These are phyloP conservation scores for Colletotrichum nymphaeae DNA, from an alignment of 2,329 filamentous ascomycete species.

Conservation along the genomic window DNA sequence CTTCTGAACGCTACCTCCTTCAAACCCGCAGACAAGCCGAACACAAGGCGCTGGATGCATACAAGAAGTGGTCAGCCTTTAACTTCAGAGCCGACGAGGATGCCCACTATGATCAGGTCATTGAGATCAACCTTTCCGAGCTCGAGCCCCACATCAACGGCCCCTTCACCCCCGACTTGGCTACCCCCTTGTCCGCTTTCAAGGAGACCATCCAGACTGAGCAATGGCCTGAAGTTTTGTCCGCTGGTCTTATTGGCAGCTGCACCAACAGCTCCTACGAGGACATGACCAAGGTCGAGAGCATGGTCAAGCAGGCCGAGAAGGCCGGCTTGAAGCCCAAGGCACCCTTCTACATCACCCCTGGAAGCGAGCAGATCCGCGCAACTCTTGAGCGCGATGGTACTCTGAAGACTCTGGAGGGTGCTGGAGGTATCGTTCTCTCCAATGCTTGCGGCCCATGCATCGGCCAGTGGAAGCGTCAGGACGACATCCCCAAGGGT, in stretches of 20 bases:
- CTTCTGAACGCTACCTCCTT: slow-evolving; percentile 86
- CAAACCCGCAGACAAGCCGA: slow-evolving; percentile 77
- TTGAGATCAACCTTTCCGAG: slow-evolving; percentile 89
- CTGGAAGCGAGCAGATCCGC: slow-evolving; percentile 95
- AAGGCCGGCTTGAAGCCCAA: slow-evolving; percentile 91
- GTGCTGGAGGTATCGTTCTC: slow-evolving; percentile 88
- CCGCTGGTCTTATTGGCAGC: slow-evolving; percentile 93
- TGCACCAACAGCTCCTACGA: slow-evolving; percentile 99
- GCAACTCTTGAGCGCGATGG: slow-evolving; percentile 92
- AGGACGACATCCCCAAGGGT: slow-evolving; percentile 85
- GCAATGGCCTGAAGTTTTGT: slow-evolving; percentile 90
- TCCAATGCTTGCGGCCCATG: slow-evolving; percentile 96
- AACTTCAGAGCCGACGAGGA: slow-evolving; percentile 79
- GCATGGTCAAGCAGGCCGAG: slow-evolving; percentile 90
- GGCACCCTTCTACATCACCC: slow-evolving; percentile 94
- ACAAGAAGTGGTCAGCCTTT: slow-evolving; percentile 36
- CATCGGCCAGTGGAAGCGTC: slow-evolving; percentile 95
- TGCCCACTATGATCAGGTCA: slow-evolving; percentile 89
- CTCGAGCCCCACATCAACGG: slow-evolving; percentile 98
- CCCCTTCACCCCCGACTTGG: slow-evolving; percentile 94
- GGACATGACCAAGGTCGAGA: slow-evolving; percentile 96
- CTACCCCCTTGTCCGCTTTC: slow-evolving; percentile 91
- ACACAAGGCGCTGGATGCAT: slow-evolving; percentile 30
- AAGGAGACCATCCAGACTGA: slow-evolving; percentile 85
- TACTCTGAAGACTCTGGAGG: slow-evolving; percentile 85